Evolutionary conservation across 2,329 filamentous ascomycete species (phyloP), one percentile per base, ranked within the genome.

Genomic region (Scedosporium apiospermum): DNA sequence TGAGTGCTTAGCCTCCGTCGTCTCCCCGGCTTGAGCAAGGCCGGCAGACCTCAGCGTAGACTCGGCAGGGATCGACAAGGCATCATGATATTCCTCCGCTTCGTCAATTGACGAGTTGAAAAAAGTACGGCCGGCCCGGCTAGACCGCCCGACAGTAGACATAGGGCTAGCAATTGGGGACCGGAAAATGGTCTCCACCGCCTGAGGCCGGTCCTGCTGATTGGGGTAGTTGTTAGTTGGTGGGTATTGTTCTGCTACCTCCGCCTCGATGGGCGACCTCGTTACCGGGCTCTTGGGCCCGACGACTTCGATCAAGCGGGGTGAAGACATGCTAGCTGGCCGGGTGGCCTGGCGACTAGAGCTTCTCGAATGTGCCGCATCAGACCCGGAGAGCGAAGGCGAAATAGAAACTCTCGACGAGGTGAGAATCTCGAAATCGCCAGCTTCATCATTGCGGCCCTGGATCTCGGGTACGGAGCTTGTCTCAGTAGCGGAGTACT

Each of bases 341-440:
- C 61, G 34, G 23, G 34, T 27, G 9, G 61, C 53, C 16, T 57
- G 55, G 18, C 42, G 53, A 53, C 61, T 62, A 49, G 61, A 62
- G 41, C 55, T 62, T n/a, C 61, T 62, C 21, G 61, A 62, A 63
- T 74, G 63, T 75, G 73, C 18, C 75, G 73, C 38, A 73, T 70
- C 75, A 49, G 73, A 72, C 6, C 85, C 82, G 0, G 81, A 81
- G 1, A 73, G 71, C 2, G 79, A 73, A 2, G 80, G 79, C 0
- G 81, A 82, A 27, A 84, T 77, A 3, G 83, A 86, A 7, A 86
- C 76, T 42, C 83, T 76, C 3, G 82, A 78, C 0, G 82, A 83
- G 0, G 80, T 85, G 62, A 86, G 65, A 34, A 86, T 82, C 67
- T 84, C 76, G 2, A 82, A 80, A 67, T 83, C 78, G 78, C 89